A percentile compares a stretch with the other conserved stretches of the same genome.
phyloP scores from a whole-genome alignment of 148 eudicot genomes.

The Amaranthus cruentus region DNA sequence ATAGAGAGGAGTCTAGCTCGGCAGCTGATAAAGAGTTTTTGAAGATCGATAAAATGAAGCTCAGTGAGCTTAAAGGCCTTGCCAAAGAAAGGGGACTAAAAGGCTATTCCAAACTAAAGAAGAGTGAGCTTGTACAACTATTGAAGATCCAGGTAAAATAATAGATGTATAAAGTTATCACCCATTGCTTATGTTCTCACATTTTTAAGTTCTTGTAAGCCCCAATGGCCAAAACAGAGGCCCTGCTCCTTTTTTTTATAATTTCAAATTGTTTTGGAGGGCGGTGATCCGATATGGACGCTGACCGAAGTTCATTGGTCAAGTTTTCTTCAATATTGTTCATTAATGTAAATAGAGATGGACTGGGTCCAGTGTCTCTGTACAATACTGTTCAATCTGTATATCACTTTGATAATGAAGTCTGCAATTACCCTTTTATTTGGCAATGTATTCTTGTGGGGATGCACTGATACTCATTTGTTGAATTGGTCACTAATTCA shows the following conservation, averaged over 20 bases:
- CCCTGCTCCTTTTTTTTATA: background rate
- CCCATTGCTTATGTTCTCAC: background rate
- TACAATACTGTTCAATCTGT: background rate
- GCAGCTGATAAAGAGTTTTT: constrained; percentile 3
- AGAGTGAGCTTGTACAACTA: constrained; percentile 46
- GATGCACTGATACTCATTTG: background rate
- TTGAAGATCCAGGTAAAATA: constrained; percentile 19
- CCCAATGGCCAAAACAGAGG: no score
- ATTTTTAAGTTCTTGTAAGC: background rate
- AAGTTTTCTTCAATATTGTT: background rate
- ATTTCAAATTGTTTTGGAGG: background rate
- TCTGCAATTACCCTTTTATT: background rate
- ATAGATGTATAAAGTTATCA: background rate
- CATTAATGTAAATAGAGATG: no score
- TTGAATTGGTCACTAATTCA: no score
- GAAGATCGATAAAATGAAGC: constrained; percentile 45
- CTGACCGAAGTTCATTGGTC: background rate
- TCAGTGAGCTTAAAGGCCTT: constrained; percentile 45
- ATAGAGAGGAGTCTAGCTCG: constrained; percentile 8
- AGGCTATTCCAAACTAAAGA: constrained; percentile 67
- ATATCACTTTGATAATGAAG: background rate
- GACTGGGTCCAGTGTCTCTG: background rate
- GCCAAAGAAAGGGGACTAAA: constrained; percentile 55
- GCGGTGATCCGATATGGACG: background rate
- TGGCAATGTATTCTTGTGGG: background rate